Evolutionary conservation across 257 asterid species (phyloP).

Genomic region (Nicotiana attenuata): DNA sequence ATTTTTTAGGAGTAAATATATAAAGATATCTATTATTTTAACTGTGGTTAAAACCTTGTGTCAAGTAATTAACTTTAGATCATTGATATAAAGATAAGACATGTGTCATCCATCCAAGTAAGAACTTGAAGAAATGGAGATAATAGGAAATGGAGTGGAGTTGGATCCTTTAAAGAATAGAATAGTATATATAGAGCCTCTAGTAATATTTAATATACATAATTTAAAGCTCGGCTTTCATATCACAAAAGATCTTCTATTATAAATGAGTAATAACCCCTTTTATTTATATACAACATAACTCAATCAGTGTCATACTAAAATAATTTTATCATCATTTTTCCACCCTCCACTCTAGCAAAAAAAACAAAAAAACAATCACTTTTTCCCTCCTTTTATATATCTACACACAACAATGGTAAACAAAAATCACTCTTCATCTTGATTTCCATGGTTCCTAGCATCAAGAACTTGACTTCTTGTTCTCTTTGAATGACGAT

Average conservation of each 20-base stretch:
- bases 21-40: too few relatives aligned
- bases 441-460: conserved; percentile 35
- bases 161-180: too few relatives aligned
- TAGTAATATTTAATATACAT: background rate
- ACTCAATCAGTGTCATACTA: background rate
- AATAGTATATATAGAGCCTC: too few relatives aligned
- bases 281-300: conserved; percentile 5
- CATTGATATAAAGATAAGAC: too few relatives aligned
- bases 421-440: conserved; percentile 30
- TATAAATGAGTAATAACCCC: too few relatives aligned
- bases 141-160: too few relatives aligned
- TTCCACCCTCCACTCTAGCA: background rate
- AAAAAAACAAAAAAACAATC: conserved; percentile 1
- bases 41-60: too few relatives aligned
- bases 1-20: too few relatives aligned
- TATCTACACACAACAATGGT: conserved; percentile 6
- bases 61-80: too few relatives aligned
- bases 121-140: too few relatives aligned
- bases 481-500: conserved; percentile 35
- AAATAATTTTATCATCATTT: background rate
- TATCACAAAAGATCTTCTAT: too few relatives aligned
- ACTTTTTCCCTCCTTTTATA: background rate
- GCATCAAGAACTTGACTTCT: conserved; percentile 28
- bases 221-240: background rate
- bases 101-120: too few relatives aligned